Base-by-base conservation (phyloP, 2,329 filamentous ascomycete genomes). In the Ophiostoma sp. region DNA sequence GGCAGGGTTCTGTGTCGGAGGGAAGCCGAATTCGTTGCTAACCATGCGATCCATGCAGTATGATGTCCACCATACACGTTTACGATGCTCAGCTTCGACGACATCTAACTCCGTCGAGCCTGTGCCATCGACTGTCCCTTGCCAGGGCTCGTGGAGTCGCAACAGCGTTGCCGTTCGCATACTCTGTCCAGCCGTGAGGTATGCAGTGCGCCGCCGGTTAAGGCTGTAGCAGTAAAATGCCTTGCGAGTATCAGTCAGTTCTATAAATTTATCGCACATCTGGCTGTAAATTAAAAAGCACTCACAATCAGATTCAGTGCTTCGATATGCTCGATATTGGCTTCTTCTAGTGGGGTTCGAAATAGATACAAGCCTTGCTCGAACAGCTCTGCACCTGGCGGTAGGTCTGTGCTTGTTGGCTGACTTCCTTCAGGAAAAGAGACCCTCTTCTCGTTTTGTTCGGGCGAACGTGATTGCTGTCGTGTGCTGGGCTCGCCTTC, bases 181-280 rank as follows among this genome's bases (percentile, higher is more conserved):
- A 18, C 49, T 52, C 5, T 52, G 49, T n/a, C 49, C 49, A 52
- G 49, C 49, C 27, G 49, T 52, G 2, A 52, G n/a, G 27, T 52
- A 52, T 18, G 49, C 49, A 18, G 49, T 52, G 7, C 49, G 49
- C 6, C 49, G 8, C 11, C 49, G n/a, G 27, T 52, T 52, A 3
- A 52, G 49, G 49, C 49, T 52, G 11, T 52, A 52, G n/a, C 49
- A 52, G 49, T 52, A 52, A 8, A 52, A 52, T 18, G 49, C 49
- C 49, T 52, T 27, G 27, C 27, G 27, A 27, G 1, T 9, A 9
- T 27, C 7, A 9, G n/a, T 52, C n/a, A 52, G n/a, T 52, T 9
- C 7, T 18, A 18, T 7, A 52, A 18, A 18, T 1, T 52, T 27
- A 4, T 4, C 3, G 49, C n/a, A 8, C 4, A 8, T 8, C 3